Evolutionary conservation across 306 rosid species (phyloP), one percentile per base, ranked within the genome.

Genomic region (Pyrus bretschneideri): DNA sequence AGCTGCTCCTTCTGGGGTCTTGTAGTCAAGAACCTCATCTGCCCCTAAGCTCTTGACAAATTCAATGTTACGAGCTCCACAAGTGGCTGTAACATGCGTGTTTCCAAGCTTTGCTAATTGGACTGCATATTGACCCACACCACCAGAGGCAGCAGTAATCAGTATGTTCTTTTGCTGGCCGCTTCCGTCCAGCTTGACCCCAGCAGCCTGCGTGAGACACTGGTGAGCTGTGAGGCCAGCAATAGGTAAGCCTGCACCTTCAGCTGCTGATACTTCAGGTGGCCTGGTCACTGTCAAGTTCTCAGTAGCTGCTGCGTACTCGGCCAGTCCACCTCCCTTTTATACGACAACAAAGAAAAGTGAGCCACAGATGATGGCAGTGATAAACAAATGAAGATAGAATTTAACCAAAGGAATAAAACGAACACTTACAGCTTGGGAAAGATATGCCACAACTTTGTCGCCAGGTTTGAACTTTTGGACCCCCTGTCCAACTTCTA

Each of bases 1-100:
- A 29, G 89, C 85, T 44, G 79, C 87, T 46, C 96, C 96, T 29
- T 84, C 90, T 19, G 91, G 93, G 46, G 91, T 82, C 67, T 69
- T 87, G 77, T 86, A 86, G 85, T 91, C 97, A 31, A 91, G 83
- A 76, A 91, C 89, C 87, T 87, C 97, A 51, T 91, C 93, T 14
- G 93, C 97, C 4, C 97, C 97, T 62, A 91, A 79, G 79, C 83
- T 74, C 86, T 79, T 83, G 44, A 89, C 92, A 17, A 91, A 54
- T 52, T 87, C 88, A 9, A 87, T 46, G 80, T 91, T 86, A 29
- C 88, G 89, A 21, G 93, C 88, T 1, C 91, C 97, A 23, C 93
- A 89, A 44, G 93, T 91, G 57, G 93, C 93, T 3, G 97, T 91
- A 13, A 91, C 89, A 5, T 87, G 86, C 12, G 79, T 45, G 77